phyloP scores from a whole-genome alignment of 2,329 filamentous ascomycete genomes.

The Diaporthe amygdali region DNA sequence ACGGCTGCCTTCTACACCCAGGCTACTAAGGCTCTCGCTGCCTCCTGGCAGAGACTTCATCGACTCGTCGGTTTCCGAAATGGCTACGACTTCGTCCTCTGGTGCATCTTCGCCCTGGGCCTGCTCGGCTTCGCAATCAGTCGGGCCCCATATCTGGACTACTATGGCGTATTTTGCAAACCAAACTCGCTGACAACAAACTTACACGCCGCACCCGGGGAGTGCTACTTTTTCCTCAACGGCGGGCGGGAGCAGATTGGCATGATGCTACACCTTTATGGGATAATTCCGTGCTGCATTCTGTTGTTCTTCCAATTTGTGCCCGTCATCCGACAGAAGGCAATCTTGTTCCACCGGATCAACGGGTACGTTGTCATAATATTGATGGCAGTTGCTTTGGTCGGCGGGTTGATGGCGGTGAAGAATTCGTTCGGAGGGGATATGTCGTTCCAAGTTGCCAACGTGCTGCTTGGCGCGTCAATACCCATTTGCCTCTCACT shows the following conservation, averaged over 20 bases:
- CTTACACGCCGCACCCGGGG: conserved; percentile 24
- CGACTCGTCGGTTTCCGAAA: conserved; percentile 58
- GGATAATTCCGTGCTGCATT: conserved; percentile 50
- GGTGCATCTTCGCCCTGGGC: conserved; percentile 51
- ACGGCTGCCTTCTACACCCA: not conserved
- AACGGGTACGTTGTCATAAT: conserved; percentile 62
- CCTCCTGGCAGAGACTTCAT: conserved; percentile 41
- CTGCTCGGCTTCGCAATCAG: conserved; percentile 54
- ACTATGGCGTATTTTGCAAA: conserved; percentile 44
- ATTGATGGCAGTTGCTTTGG: conserved; percentile 50
- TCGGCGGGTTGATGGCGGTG: conserved; percentile 58
- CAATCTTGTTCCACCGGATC: conserved; percentile 61
- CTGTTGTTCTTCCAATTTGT: conserved; percentile 55
- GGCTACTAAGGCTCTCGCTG: not conserved
- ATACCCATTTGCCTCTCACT: conserved; percentile 49
- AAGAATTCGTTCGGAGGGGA: conserved; percentile 59
- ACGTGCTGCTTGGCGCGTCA: conserved; percentile 49
- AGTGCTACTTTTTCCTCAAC: conserved; percentile 26
- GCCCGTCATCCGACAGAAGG: conserved; percentile 50
- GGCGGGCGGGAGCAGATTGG: conserved; percentile 38
- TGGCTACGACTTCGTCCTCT: conserved; percentile 63
- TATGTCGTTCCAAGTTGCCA: conserved; percentile 51
- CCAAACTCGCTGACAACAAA: conserved; percentile 25
- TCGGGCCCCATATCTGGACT: conserved; percentile 53
- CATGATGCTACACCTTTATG: conserved; percentile 51